Percentiles rank a stretch among this genome's conserved stretches.
Evolutionary conservation across 2,329 filamentous ascomycete species (phyloP).

Genomic region (Ophiostoma quercus): DNA sequence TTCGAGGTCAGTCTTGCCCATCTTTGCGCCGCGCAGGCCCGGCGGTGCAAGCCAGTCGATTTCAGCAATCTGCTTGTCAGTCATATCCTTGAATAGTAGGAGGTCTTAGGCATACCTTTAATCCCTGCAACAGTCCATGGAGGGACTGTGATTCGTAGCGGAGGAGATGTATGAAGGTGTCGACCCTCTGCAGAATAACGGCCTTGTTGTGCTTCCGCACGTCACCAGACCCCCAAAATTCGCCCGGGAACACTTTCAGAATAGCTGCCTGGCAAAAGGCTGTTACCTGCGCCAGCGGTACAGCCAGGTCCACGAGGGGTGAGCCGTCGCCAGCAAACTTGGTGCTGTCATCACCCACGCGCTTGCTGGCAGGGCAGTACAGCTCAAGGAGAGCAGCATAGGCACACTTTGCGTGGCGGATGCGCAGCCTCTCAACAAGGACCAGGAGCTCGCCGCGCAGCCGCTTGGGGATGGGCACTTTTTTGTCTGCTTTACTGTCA

Average conservation of each 20-base stretch:
- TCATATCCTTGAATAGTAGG: not conserved
- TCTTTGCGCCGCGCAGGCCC: slow-evolving; percentile 45
- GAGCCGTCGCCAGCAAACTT: slow-evolving; percentile 18
- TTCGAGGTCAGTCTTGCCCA: slow-evolving; percentile 63
- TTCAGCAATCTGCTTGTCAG: slow-evolving; percentile 50
- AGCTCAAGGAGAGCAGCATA: slow-evolving; percentile 73
- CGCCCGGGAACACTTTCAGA: slow-evolving; percentile 64
- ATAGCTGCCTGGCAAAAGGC: slow-evolving; percentile 80
- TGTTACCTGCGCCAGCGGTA: slow-evolving; percentile 63
- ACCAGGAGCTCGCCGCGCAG: slow-evolving; percentile 57
- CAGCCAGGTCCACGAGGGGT: slow-evolving; percentile 63
- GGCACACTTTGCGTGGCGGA: slow-evolving; percentile 66
- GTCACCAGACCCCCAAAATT: slow-evolving; percentile 64
- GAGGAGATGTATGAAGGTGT: slow-evolving; percentile 70
- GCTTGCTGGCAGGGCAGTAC: slow-evolving; percentile 62
- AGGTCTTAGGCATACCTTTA: slow-evolving; percentile 54
- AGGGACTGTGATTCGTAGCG: slow-evolving; percentile 77
- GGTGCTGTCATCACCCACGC: not conserved
- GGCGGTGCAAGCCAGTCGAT: slow-evolving; percentile 69
- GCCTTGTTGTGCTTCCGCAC: slow-evolving; percentile 55
- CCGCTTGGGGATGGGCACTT: slow-evolving; percentile 53
- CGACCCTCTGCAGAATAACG: slow-evolving; percentile 60
- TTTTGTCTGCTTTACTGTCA: slow-evolving; percentile 22
- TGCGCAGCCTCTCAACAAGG: slow-evolving; percentile 64
- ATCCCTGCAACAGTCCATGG: slow-evolving; percentile 67